phyloP scores from a whole-genome alignment of 495 filamentous ascomycete species.

The Lasiosphaeriaceae sp. region DNA sequence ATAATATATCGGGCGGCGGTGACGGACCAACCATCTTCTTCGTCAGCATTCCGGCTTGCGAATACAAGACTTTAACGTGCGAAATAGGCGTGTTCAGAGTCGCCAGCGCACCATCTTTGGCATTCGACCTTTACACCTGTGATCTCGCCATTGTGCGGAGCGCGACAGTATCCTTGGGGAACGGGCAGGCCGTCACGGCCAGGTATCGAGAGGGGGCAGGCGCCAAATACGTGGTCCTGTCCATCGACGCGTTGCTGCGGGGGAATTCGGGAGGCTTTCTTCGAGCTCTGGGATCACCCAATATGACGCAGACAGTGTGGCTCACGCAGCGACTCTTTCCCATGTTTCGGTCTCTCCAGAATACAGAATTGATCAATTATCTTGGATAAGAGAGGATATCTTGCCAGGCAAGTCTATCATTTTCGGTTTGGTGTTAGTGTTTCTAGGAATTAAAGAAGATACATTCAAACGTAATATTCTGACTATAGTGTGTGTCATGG shows the following conservation, averaged over 20 bases:
- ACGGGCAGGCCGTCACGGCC: neutral
- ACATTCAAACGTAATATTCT: no score
- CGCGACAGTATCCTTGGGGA: neutral
- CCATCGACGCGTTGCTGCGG: neutral
- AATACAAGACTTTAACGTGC: neutral
- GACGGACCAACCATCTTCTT: neutral
- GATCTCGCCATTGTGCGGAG: no score
- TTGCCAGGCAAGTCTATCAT: no score
- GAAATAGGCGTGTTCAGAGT: neutral
- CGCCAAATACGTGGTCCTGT: neutral
- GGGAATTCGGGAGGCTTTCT: neutral
- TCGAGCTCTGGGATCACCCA: neutral
- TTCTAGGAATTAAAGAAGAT: no score
- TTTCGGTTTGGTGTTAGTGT: no score
- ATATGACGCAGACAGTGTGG: neutral
- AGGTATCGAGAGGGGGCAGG: neutral
- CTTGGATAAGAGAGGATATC: no score
- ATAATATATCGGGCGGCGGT: neutral
- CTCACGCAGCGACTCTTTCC: neutral
- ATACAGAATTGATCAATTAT: no score
- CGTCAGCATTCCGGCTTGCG: neutral
- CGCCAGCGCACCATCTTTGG: no score
- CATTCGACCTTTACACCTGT: no score
- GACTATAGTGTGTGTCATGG: no score
- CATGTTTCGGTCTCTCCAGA: neutral